Conservation (phyloP, 2,329 filamentous ascomycete species). For the Xylaria sp. region DNA sequence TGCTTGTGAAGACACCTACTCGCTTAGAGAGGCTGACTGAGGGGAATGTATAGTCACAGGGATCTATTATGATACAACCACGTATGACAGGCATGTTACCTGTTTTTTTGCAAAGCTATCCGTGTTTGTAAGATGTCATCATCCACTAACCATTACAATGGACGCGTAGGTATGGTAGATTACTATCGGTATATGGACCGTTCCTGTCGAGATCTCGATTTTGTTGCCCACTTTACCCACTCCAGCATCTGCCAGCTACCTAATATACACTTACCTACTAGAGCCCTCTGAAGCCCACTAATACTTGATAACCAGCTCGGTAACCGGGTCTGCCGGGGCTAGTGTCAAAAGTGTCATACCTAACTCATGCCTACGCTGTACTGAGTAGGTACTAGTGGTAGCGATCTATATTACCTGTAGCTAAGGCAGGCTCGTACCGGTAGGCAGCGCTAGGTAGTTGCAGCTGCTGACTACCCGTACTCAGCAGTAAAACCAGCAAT, state of each 20-base stretch:
- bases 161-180: background rate
- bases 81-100: slow-evolving; percentile 6
- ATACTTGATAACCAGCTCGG: slow-evolving; percentile 7
- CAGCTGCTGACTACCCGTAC: background rate
- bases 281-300: slow-evolving; percentile 9
- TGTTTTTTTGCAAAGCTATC: background rate
- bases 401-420: too few relatives aligned
- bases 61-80: background rate
- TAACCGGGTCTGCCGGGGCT: background rate
- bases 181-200: background rate
- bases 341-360: too few relatives aligned
- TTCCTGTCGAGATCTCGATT: slow-evolving; percentile 31
- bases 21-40: background rate
- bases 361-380: too few relatives aligned
- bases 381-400: too few relatives aligned
- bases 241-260: too few relatives aligned
- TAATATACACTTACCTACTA: background rate
- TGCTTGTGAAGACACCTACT: background rate
- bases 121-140: slow-evolving; percentile 13
- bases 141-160: background rate
- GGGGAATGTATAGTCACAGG: background rate
- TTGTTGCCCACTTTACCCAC: slow-evolving; percentile 20
- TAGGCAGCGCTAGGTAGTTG: background rate
- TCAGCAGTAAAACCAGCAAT: slow-evolving; percentile 3
- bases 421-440: too few relatives aligned